These are phyloP conservation scores for Sistotremastrum niveocremeum DNA, from an alignment of 768 basidiomycete genomes.

Conservation along the genomic window DNA sequence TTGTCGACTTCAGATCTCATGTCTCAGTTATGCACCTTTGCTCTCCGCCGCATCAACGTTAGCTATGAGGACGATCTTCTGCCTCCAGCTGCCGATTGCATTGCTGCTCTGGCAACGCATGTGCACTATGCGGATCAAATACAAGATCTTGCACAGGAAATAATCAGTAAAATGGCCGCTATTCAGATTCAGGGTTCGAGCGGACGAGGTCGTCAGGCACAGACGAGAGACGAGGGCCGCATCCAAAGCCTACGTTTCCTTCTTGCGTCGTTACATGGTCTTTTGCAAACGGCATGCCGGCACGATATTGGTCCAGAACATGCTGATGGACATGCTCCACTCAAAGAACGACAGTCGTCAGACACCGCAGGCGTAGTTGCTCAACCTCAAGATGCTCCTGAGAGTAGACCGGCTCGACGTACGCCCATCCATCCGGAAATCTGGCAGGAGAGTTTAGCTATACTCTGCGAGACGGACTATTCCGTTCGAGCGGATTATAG, in stretches of 20 bases:
- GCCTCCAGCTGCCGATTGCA: conserved; percentile 55
- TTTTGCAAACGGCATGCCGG: conserved; percentile 50
- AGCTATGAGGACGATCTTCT: conserved; percentile 54
- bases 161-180: conserved; percentile 58
- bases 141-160: conserved; percentile 77
- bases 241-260: conserved; percentile 58
- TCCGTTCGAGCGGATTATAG: conserved; percentile 72
- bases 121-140: conserved; percentile 96
- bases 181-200: conserved; percentile 53
- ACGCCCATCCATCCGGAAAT: conserved; percentile 65
- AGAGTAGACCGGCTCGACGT: conserved; percentile 26
- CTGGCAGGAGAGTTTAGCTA: conserved; percentile 82
- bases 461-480: conserved; percentile 69
- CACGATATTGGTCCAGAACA: conserved; percentile 18
- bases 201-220: conserved; percentile 20
- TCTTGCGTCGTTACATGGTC: conserved; percentile 53
- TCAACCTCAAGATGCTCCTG: conserved; percentile 14
- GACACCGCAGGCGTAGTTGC: conserved; percentile 8
- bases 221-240: conserved; percentile 30
- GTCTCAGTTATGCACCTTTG: conserved; percentile 58
- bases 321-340: conserved; percentile 7
- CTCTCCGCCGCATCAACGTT: conserved; percentile 55
- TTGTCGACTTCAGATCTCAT: conserved; percentile 83
- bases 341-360: conserved; percentile 15
- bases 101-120: conserved; percentile 76